Percentiles rank a stretch among this genome's conserved stretches.
Evolutionary conservation across 202 grass and related monocot genomes (phyloP).

Genomic region (Dendrocalamus latiflorus): DNA sequence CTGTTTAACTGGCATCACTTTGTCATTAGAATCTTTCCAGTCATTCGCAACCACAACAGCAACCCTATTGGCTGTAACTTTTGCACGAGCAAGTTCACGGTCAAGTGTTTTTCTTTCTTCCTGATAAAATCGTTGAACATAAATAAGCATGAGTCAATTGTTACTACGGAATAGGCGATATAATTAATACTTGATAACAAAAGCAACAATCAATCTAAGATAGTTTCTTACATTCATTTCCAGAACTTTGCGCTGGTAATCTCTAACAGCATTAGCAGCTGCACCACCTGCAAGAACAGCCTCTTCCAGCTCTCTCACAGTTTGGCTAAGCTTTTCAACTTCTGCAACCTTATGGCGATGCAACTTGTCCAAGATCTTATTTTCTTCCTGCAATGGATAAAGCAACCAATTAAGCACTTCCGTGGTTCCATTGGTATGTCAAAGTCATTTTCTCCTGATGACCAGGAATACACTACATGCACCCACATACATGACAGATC

Average conservation of each 20-base stretch:
- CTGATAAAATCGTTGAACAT: conserved; percentile 37
- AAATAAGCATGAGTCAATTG: conserved; percentile 22
- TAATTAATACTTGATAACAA: conserved; percentile 12
- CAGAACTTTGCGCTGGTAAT: conserved; percentile 95
- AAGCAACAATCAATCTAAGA: conserved; percentile 10
- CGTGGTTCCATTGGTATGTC: not conserved
- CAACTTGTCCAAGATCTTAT: conserved; percentile 95
- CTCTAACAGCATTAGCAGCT: conserved; percentile 94
- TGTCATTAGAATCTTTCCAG: conserved; percentile 98
- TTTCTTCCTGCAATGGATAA: conserved; percentile 78
- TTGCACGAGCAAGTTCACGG: conserved; percentile 80
- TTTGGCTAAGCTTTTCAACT: conserved; percentile 90
- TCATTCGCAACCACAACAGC: conserved; percentile 92
- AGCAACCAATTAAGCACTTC: not conserved
- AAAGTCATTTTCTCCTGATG: conserved; percentile 8
- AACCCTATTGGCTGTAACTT: conserved; percentile 89
- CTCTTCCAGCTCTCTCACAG: conserved; percentile 90
- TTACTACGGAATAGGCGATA: not conserved
- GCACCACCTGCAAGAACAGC: conserved; percentile 79
- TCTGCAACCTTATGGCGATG: conserved; percentile 94
- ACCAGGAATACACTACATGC: conserved; percentile 14
- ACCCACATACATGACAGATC: conserved; percentile 80
- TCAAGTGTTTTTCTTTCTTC: conserved; percentile 92
- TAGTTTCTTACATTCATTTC: conserved; percentile 89
- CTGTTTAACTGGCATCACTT: conserved; percentile 99